Base-by-base conservation (phyloP, 2,329 filamentous ascomycete species). In the Xylaria sp. region DNA sequence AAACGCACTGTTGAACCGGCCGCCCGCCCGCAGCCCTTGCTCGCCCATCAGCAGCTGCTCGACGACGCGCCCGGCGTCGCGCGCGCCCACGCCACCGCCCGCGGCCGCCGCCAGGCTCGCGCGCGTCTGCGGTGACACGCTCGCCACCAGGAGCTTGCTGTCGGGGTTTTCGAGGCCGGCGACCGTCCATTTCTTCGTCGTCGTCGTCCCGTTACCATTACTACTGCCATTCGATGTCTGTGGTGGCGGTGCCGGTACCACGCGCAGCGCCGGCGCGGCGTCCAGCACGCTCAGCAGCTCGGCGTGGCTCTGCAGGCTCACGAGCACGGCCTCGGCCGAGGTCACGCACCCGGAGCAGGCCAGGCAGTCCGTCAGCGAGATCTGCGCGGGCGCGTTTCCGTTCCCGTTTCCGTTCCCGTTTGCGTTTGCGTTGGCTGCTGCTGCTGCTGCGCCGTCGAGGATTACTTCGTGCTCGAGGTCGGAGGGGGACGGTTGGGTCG, bases 331-430 rank as follows among this genome's bases (percentile, higher is more conserved):
- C 76, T 99, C 94, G 43, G 94, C 94, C 5, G 92, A 96, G 18
- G 94, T 99, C 47, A 99, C 94, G 72, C 94, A 99, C 48, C 94
- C 94, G 8, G 94, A 97, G 74, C 94, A 99, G 48, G 94, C 94
- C 46, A 99, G 87, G 69, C 94, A 99, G 74, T 99, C 94, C 6
- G 94, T 97, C 57, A 99, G 84, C 44, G 92, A 97, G 65, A 99
- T 97, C 70, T 96, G 87, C 6, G 93, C 92, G 1, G 92, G 90
- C 2, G 86, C 81, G 47, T 83, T 81, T 58, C 85, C 66, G 48
- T 75, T 69, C 40, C 81, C 76, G 52, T 84, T 18, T n/a, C n/a
- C n/a, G n/a, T n/a, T n/a, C n/a, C n/a, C n/a, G n/a, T n/a, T 81
- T 58, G 85, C 66, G 48, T 75, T 69, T 40, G 81, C 76, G 52